Evolutionary conservation across 2,329 filamentous ascomycete genomes (phyloP).

Genomic region (Emydomyces testavorans): DNA sequence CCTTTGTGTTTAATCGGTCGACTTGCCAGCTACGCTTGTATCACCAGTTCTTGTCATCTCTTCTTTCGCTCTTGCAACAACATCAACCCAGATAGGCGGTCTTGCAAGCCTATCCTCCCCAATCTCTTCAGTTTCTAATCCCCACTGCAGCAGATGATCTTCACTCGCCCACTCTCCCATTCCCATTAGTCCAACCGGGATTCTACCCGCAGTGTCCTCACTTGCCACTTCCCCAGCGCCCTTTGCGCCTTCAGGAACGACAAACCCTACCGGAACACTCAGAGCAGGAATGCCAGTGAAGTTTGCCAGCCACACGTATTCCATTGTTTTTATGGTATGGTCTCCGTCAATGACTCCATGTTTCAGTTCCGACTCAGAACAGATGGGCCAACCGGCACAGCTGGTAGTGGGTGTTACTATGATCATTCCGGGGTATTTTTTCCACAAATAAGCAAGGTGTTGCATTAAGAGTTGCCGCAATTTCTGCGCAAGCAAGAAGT

Average conservation of each 20-base stretch:
- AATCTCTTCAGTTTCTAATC: conserved; percentile 37
- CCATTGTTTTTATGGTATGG: conserved; percentile 56
- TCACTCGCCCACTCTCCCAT: conserved; percentile 47
- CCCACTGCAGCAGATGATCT: conserved; percentile 40
- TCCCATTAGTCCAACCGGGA: conserved; percentile 46
- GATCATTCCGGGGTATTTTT: conserved; percentile 56
- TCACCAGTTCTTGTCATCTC: conserved; percentile 4
- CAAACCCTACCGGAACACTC: conserved; percentile 59
- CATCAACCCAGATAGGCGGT: conserved; percentile 39
- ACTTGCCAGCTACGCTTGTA: not conserved
- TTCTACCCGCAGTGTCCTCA: conserved; percentile 29
- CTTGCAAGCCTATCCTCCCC: conserved; percentile 25
- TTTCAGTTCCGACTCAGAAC: conserved; percentile 44
- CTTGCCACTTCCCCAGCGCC: conserved; percentile 21
- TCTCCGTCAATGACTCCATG: conserved; percentile 59
- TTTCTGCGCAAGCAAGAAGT: conserved; percentile 58
- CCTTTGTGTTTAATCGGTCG: not conserved
- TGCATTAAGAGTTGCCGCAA: conserved; percentile 61
- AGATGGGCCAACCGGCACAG: conserved; percentile 56
- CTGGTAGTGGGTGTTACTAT: conserved; percentile 65
- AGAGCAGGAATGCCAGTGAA: conserved; percentile 61
- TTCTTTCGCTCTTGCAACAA: conserved; percentile 30
- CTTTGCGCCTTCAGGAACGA: conserved; percentile 22
- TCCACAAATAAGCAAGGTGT: conserved; percentile 57
- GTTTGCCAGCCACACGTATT: conserved; percentile 70